Conservation (phyloP, 2,329 filamentous ascomycete species). For the Cylindrodendrum hubeiense region DNA sequence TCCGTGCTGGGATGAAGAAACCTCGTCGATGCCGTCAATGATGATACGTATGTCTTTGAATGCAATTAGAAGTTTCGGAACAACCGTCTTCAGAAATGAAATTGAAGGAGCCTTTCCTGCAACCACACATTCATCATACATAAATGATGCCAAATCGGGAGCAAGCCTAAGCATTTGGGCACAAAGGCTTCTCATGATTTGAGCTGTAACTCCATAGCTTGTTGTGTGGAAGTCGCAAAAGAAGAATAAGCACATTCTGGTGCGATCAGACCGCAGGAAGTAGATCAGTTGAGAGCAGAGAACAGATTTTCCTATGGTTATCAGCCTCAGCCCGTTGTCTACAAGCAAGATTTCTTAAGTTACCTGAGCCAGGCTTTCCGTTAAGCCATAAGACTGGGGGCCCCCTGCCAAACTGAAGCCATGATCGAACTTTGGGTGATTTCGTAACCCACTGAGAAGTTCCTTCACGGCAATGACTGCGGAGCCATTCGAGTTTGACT, state of each 20-base stretch:
- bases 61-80: background rate
- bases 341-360: background rate
- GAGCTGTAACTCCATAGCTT: background rate
- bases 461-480: slow-evolving; percentile 3
- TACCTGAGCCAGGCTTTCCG: slow-evolving; percentile 22
- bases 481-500: slow-evolving; percentile 9
- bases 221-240: slow-evolving; percentile 12
- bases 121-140: slow-evolving; percentile 9
- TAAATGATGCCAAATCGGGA: background rate
- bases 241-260: slow-evolving; percentile 5
- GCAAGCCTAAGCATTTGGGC: background rate
- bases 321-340: background rate
- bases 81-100: background rate
- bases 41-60: slow-evolving; percentile 1
- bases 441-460: slow-evolving; percentile 10
- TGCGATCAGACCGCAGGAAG: slow-evolving; percentile 1
- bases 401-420: slow-evolving; percentile 11
- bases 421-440: slow-evolving; percentile 1
- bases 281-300: slow-evolving; percentile 6
- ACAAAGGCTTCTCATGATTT: background rate
- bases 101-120: background rate
- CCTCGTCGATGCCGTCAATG: slow-evolving; percentile 10
- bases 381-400: slow-evolving; percentile 8
- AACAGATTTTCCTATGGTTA: slow-evolving; percentile 16
- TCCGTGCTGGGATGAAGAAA: background rate